Percentiles rank a stretch among this genome's conserved stretches.
Conservation (phyloP, 495 filamentous ascomycete species). For the Penicillium cataractarum region DNA sequence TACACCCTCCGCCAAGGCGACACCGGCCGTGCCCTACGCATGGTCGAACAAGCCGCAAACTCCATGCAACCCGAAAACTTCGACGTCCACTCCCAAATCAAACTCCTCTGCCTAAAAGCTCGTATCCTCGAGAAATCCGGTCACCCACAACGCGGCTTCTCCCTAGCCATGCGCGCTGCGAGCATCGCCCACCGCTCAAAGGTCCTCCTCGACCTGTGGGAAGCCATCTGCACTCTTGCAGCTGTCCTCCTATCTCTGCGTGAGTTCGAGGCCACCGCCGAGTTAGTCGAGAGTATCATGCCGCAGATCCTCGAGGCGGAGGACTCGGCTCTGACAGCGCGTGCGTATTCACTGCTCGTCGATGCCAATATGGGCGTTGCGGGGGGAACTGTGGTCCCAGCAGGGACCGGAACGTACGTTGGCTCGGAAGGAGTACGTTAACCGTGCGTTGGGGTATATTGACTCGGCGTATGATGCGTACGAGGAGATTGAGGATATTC, state of each 20-base stretch:
- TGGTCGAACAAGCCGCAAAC: constrained; percentile 68
- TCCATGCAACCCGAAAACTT: constrained; percentile 68
- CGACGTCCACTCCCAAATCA: constrained; percentile 75
- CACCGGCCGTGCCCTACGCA: constrained; percentile 63
- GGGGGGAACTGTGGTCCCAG: constrained; percentile 46
- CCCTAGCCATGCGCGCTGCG: constrained; percentile 77
- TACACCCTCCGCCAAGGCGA: constrained; percentile 66
- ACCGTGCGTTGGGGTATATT: constrained; percentile 66
- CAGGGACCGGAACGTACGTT: constrained; percentile 28
- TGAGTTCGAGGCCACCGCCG: constrained; percentile 73
- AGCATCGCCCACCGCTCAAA: constrained; percentile 72
- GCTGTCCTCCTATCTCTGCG: constrained; percentile 68
- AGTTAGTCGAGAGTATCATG: constrained; percentile 72
- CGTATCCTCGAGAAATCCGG: constrained; percentile 70
- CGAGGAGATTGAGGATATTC: constrained; percentile 71
- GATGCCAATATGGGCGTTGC: constrained; percentile 87
- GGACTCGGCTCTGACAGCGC: constrained; percentile 64
- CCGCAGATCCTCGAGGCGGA: constrained; percentile 83
- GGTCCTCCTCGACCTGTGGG: constrained; percentile 75
- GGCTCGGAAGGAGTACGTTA: constrained; percentile 60
- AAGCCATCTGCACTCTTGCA: constrained; percentile 69
- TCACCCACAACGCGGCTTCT: constrained; percentile 80
- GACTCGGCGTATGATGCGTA: constrained; percentile 71
- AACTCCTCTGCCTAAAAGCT: constrained; percentile 76
- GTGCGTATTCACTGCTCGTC: constrained; percentile 73